Evolutionary conservation across 805 yeast species (phyloP), one percentile per base, ranked within the genome.

Genomic region (Candida michaelii): DNA sequence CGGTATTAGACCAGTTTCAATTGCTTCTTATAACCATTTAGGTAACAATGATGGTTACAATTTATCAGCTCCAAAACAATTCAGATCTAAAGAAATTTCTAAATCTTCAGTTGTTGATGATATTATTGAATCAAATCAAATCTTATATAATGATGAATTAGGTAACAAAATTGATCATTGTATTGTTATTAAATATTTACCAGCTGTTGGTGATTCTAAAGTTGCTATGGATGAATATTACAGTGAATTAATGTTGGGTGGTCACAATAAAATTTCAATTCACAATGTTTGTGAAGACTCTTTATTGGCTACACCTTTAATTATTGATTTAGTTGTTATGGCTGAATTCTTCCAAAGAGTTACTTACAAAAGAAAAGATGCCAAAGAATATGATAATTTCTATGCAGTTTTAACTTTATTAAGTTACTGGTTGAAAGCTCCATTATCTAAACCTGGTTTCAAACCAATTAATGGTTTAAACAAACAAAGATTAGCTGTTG

Each of bases 141-240:
- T 90, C 54, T 71, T 90, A 51, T 90, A 89, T 77, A 86, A 88
- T 60, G 82, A 86, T 38, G 81, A 86, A 66, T 60, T 72, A 33
- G 96, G 96, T 37, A 76, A 80, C 49, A 77, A 75, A 48, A 85
- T 91, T 48, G 97, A 90, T 59, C 98, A 90, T 66, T 85, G 95
- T 69, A 90, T 90, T 63, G 97, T 90, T 47, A 90, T 90, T 74
- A 90, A 90, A 71, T 89, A 90, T 66, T 71, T 91, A 62, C 85
- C 87, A 43, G 97, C 97, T 7, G 97, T 90, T 37, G 96, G 96
- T 29, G 98, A 90, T 67, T 83, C 93, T 51, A 90, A 90, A 74
- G 96, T 90, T 50, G 98, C 98, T 40, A 91, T 90, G 97, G 98
- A 90, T 66, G 97, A 91, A 71, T 90, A 90, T 72, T 89, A 91